These are phyloP conservation scores for Mariannaea elegans DNA, from an alignment of 2,329 filamentous ascomycete species.

Conservation along the genomic window DNA sequence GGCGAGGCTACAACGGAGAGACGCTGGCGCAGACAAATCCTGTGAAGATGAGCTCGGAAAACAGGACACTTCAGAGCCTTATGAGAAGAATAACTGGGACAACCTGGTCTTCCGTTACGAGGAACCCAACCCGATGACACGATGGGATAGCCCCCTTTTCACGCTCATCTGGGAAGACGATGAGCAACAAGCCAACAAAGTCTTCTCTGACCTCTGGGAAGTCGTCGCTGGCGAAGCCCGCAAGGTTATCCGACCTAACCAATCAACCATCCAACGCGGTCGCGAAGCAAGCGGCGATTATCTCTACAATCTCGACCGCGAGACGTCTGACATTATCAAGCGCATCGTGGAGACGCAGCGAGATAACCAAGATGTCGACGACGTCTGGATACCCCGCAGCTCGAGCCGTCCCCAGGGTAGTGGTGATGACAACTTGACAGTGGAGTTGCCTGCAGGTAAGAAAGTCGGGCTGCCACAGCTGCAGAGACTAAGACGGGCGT, in stretches of 20 bases:
- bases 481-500: slow-evolving; percentile 80
- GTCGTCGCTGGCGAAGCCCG: slow-evolving; percentile 70
- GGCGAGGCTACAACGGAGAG: slow-evolving; percentile 54
- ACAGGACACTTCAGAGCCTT: slow-evolving; percentile 50
- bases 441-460: slow-evolving; percentile 70
- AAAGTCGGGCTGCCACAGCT: slow-evolving; percentile 77
- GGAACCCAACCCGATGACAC: slow-evolving; percentile 84
- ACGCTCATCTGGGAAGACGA: slow-evolving; percentile 81
- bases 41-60: not conserved
- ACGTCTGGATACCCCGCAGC: slow-evolving; percentile 59
- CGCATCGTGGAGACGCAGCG: slow-evolving; percentile 74
- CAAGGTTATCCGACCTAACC: slow-evolving; percentile 76
- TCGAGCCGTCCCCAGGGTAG: slow-evolving; percentile 41
- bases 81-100: slow-evolving; percentile 72
- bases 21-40: slow-evolving; percentile 7
- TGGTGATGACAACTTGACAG: slow-evolving; percentile 62
- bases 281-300: slow-evolving; percentile 76
- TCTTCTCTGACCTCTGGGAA: slow-evolving; percentile 78
- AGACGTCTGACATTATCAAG: slow-evolving; percentile 80
- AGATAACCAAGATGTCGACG: slow-evolving; percentile 69
- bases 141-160: slow-evolving; percentile 87
- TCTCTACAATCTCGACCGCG: slow-evolving; percentile 80
- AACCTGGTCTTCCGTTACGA: slow-evolving; percentile 85
- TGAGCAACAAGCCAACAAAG: slow-evolving; percentile 61
- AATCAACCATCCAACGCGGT: slow-evolving; percentile 73